Evolutionary conservation across 1,284 basidiomycete species (phyloP), one percentile per base, ranked within the genome.

Genomic region (Cutaneotrichosporon sp.): DNA sequence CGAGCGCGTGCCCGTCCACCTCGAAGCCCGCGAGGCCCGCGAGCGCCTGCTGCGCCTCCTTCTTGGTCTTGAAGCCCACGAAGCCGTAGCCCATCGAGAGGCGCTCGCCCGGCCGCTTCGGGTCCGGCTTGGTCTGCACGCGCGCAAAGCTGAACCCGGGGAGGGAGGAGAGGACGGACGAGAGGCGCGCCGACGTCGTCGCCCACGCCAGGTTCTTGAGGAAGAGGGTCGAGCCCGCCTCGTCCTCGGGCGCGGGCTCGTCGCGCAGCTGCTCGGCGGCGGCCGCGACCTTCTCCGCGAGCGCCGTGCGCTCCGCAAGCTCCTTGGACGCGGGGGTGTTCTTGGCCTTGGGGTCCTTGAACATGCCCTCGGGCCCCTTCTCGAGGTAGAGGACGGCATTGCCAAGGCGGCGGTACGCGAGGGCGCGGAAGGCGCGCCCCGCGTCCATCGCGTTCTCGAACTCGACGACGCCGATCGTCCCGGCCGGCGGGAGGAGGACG

Each of bases 61-160:
- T 88, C 1, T 79, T 79, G 31, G 87, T 87, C 74, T 86, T 87
- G 82, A 98, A 98, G 3, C 95, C 95, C 34, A 97, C 86, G 73
- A 99, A 99, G 0, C 94, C 95, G 76, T 95, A 98, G 0, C 95
- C 94, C 93, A 97, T 95, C 72, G 90, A 92, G 45, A 95, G 80
- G 47, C 85, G 82, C 18, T 81, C 73, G 6, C 78, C 78, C 0
- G 86, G 83, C 8, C 85, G 83, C 69, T 90, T 92, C 0, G 91
- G 88, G 78, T 95, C 91, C 0, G 89, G 86, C 74, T 97, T 97
- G 53, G 87, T 95, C 80, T 97, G 92, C 10, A 98, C 86, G 5
- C 92, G 88, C 7, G 93, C 91, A 74, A 97, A 98, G 0, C 86
- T 83, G 77, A 93, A 97, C 6, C 87, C 89, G 4, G 90, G 87